Evolutionary conservation across 1,284 basidiomycete species (phyloP), one percentile per base, ranked within the genome.

Genomic region (Pisolithus thermaeus): DNA sequence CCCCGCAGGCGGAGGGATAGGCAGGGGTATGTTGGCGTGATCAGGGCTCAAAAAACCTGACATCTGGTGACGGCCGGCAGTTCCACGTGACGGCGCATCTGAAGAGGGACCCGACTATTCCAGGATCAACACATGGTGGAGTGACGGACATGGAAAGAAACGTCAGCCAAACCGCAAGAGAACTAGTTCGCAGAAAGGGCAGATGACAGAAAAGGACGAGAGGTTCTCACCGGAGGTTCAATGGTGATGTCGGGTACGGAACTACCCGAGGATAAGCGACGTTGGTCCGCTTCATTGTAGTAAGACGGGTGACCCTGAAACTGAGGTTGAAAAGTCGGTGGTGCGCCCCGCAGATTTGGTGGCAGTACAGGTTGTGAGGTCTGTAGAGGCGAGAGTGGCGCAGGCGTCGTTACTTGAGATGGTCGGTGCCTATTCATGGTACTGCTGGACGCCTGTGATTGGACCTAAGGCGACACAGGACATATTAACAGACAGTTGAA

Each of bases 41-140:
- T 66, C 65, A 7, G 65, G 65, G 50, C 67, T 70, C 16, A 66
- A 46, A 28, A 66, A 41, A 22, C 52, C 53, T 37, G 43, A 59
- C 49, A 23, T 55, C 30, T 35, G 32, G 20, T 4, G 28, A 35
- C 47, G 4, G 2, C 47, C 36, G 32, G 52, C 53, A 39, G 36
- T 61, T n/a, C 64, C 65, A 23, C 68, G 56, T 20, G 66, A 69
- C 22, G 65, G 65, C 3, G 65, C 67, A 52, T 70, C 67, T 18
- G 65, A 66, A 16, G 67, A 53, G 23, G 67, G 57, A 46, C 65
- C 53, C 45, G 65, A 70, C 65, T 66, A 16, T 46, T 52, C 9
- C 20, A 43, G 42, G 42, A 43, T 16, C 41, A 28, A 28, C 42
- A 7, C 14, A 16, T 27, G 4, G n/a, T 11, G 42, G 9, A 43